Evolutionary conservation across 495 filamentous ascomycete genomes (phyloP).

Genomic region (Schizothecium vesticola): DNA sequence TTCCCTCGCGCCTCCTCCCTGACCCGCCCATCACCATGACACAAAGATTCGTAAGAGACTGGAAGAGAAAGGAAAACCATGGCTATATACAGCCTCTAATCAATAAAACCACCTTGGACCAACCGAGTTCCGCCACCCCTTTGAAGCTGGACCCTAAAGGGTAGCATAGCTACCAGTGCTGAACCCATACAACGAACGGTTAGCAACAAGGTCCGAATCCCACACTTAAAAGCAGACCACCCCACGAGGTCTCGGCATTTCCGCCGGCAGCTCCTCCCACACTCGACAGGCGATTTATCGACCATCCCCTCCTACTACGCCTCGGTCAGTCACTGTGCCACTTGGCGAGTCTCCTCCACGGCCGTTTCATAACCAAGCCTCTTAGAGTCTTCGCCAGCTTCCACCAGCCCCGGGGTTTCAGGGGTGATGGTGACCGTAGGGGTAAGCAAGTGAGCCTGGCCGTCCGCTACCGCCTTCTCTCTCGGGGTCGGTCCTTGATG

Average conservation of each 20-base stretch:
- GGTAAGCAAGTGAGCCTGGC: constrained; percentile 8
- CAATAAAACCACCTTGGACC: background rate
- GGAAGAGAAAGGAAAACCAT: background rate
- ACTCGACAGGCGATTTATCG: background rate
- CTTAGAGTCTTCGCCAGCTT: constrained; percentile 32
- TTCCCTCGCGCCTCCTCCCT: background rate
- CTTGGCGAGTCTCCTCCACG: constrained; percentile 25
- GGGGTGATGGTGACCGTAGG: constrained; percentile 38
- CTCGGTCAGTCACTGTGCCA: constrained; percentile 28
- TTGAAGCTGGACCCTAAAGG: background rate
- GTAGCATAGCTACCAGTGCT: background rate
- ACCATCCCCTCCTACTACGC: background rate
- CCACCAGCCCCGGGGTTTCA: constrained; percentile 30
- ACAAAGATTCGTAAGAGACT: background rate
- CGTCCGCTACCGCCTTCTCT: background rate
- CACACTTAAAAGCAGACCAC: background rate
- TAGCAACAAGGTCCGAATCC: background rate
- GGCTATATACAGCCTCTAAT: background rate
- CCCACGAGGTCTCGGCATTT: background rate
- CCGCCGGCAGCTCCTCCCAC: background rate
- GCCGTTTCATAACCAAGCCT: constrained; percentile 31
- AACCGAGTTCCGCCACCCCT: background rate
- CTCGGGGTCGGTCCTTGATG: background rate
- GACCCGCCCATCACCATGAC: background rate
- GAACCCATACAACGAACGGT: background rate